A percentile compares a stretch with the other conserved stretches of the same genome.
These are phyloP conservation scores for Pichia gijzeniarum DNA, from an alignment of 805 yeast species.

Conservation along the genomic window DNA sequence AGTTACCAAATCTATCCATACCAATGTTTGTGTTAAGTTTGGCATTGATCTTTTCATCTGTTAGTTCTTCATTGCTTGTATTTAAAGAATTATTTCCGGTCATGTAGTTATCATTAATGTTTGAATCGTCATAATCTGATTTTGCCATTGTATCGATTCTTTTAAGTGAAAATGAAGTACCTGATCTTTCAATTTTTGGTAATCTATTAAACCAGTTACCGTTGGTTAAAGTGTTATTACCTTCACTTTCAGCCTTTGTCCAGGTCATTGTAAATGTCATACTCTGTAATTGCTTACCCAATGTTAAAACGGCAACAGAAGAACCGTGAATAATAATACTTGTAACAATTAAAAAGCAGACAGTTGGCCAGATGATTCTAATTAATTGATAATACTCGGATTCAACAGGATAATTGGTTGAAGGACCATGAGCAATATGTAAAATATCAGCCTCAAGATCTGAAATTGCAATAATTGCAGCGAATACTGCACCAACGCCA, in stretches of 20 bases:
- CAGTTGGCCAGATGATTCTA: constrained; percentile 43
- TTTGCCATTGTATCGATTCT: constrained; percentile 60
- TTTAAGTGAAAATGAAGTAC: constrained; percentile 74
- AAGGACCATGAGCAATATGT: constrained; percentile 32
- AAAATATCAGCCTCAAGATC: constrained; percentile 32
- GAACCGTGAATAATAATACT: constrained; percentile 59
- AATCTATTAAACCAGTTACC: constrained; percentile 91
- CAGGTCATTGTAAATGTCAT: constrained; percentile 90
- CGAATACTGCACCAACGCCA: constrained; percentile 41
- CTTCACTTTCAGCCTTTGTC: constrained; percentile 55
- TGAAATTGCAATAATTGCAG: constrained; percentile 30
- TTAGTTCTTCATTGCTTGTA: constrained; percentile 9
- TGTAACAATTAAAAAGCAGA: constrained; percentile 45
- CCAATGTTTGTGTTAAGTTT: constrained; percentile 19
- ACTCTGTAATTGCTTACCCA: constrained; percentile 83
- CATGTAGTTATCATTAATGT: too few relatives aligned
- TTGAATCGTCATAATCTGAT: constrained; percentile 8
- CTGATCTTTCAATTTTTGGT: constrained; percentile 66
- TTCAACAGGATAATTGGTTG: constrained; percentile 25
- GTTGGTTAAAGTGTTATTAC: constrained; percentile 31
- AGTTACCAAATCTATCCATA: constrained; percentile 6
- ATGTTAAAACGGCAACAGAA: constrained; percentile 50
- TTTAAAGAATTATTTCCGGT: constrained; percentile 2
- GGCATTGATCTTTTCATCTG: constrained; percentile 19
- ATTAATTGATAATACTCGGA: constrained; percentile 28